Evolutionary conservation across 225 moss, liverwort and hornwort species (phyloP).

Genomic region (Takakia lepidozioides): DNA sequence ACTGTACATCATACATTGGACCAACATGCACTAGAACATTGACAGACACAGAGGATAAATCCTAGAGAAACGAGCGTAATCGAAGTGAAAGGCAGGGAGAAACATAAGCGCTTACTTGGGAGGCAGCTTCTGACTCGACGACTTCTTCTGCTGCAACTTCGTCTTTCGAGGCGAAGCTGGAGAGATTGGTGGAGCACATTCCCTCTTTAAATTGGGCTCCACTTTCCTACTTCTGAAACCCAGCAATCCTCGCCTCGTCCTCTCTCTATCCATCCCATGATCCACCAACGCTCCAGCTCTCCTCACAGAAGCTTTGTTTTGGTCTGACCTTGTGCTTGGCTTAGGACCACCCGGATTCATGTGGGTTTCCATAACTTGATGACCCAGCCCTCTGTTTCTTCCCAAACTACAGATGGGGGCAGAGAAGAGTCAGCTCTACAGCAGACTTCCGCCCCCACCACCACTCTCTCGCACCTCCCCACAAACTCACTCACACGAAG

Average conservation of each 20-base stretch:
- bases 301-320: no score
- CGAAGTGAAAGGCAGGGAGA: neutral
- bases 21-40: neutral
- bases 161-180: constrained; percentile 11
- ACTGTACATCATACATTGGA: neutral
- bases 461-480: no score
- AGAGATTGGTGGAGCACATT: neutral
- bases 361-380: no score
- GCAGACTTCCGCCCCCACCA: no score
- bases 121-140: constrained; percentile 15
- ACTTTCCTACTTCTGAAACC: constrained; percentile 64
- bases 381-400: no score
- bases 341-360: no score
- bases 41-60: neutral
- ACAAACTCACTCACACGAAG: no score
- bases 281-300: no score
- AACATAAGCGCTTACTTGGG: constrained; percentile 12
- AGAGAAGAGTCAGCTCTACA: no score
- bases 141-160: constrained; percentile 11
- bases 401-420: no score
- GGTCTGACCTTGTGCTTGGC: no score
- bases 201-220: constrained; percentile 12
- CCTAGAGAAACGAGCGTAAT: neutral
- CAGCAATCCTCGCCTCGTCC: constrained; percentile 26
- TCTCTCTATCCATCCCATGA: constrained; percentile 6